Percentiles rank a stretch among this genome's conserved stretches.
Conservation (phyloP, 495 filamentous ascomycete genomes). For the Aspergillus nanangensis region DNA sequence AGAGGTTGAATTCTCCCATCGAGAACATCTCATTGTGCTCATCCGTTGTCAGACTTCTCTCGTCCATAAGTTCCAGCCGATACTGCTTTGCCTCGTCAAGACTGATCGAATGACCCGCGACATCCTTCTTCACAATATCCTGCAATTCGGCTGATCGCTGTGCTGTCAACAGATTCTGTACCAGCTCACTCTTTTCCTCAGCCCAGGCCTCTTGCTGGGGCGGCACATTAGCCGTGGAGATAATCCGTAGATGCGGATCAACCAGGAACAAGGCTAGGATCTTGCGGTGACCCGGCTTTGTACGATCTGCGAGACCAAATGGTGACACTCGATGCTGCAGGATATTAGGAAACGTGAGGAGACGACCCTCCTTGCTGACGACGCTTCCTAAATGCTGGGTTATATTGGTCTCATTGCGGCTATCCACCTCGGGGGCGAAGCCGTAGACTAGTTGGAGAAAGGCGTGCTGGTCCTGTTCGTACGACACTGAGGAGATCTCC, state of each 20-base stretch:
- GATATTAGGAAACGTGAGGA: slow-evolving; percentile 29
- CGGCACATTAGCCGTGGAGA: slow-evolving; percentile 52
- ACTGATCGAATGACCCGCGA: slow-evolving; percentile 27
- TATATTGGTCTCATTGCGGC: slow-evolving; percentile 2
- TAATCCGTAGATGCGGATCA: slow-evolving; percentile 46
- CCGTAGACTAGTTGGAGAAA: slow-evolving; percentile 29
- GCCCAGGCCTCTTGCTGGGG: slow-evolving; percentile 45
- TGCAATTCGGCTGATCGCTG: slow-evolving; percentile 35
- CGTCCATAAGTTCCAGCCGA: slow-evolving; percentile 44
- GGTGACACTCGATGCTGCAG: slow-evolving; percentile 49
- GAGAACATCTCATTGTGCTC: slow-evolving; percentile 14
- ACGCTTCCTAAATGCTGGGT: slow-evolving; percentile 37
- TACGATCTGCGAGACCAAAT: slow-evolving; percentile 43
- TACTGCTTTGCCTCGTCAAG: slow-evolving; percentile 41
- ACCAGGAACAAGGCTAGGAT: slow-evolving; percentile 56
- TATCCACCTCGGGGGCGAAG: slow-evolving; percentile 8
- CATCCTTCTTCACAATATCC: slow-evolving; percentile 28
- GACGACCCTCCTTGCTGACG: slow-evolving; percentile 20
- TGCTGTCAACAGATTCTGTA: neutral
- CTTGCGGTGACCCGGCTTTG: slow-evolving; percentile 50
- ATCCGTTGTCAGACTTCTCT: slow-evolving; percentile 23
- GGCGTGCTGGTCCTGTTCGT: slow-evolving; percentile 24
- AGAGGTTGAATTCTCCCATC: slow-evolving; percentile 16
- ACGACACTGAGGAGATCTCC: slow-evolving; percentile 7
- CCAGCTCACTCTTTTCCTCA: slow-evolving; percentile 13